A percentile compares a stretch with the other conserved stretches of the same genome.
Conservation (phyloP, 2,329 filamentous ascomycete genomes). For the Alternaria triticina region DNA sequence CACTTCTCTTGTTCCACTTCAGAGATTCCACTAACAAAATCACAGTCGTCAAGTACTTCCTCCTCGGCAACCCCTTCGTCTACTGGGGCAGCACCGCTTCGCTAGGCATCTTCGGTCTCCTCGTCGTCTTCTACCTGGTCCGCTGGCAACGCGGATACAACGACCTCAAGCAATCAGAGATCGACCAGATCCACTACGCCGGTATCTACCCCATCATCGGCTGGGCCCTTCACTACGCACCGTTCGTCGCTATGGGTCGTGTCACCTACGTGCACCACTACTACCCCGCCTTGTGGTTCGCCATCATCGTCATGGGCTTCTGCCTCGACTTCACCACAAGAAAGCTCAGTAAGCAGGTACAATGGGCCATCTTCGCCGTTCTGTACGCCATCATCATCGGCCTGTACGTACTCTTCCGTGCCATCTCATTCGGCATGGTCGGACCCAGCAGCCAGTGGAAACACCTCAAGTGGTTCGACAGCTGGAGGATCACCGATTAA, state of each 20-base stretch:
- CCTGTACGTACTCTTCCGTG: conserved; percentile 88
- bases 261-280: conserved; percentile 99
- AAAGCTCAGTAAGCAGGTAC: conserved; percentile 67
- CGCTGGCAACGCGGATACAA: conserved; percentile 95
- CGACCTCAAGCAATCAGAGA: conserved; percentile 78
- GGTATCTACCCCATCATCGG: conserved; percentile 90
- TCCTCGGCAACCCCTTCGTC: conserved; percentile 92
- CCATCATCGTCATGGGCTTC: conserved; percentile 89
- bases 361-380: conserved; percentile 72
- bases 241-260: conserved; percentile 96
- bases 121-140: conserved; percentile 84
- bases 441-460: conserved; percentile 82
- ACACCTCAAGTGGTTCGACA: conserved; percentile 92
- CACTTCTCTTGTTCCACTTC: not conserved
- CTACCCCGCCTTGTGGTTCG: conserved; percentile 97
- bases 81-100: conserved; percentile 93
- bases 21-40: conserved; percentile 15
- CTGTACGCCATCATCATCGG: conserved; percentile 78
- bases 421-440: conserved; percentile 95
- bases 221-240: conserved; percentile 95
- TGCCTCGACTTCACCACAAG: conserved; percentile 82
- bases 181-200: conserved; percentile 94
- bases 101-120: conserved; percentile 72
- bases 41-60: conserved; percentile 88
- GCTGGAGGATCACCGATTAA: conserved; percentile 81